Evolutionary conservation across 352 stramenopile genomes (phyloP).

Genomic region (Phytophthora hibernalis): DNA sequence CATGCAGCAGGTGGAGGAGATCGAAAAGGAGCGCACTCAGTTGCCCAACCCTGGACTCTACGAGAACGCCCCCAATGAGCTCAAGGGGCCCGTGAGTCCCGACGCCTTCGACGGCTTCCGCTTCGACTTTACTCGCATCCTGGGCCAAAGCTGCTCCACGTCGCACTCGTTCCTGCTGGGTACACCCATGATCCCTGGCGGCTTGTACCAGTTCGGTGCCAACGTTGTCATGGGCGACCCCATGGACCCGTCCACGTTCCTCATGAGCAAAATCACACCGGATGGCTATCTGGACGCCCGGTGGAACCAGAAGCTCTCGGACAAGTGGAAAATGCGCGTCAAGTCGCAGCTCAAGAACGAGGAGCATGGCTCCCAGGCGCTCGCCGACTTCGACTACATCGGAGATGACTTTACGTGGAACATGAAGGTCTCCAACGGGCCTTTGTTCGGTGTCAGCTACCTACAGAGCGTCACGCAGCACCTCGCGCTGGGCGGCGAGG

Average conservation of each 20-base stretch:
- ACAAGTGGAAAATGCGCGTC: conserved; percentile 84
- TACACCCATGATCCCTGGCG: conserved; percentile 84
- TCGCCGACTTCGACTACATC: conserved; percentile 85
- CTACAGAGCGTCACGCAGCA: conserved; percentile 88
- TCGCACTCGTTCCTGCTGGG: conserved; percentile 87
- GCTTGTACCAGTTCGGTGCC: conserved; percentile 88
- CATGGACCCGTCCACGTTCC: conserved; percentile 83
- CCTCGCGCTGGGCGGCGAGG: conserved; percentile 80
- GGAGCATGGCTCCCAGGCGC: conserved; percentile 78
- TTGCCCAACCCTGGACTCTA: conserved; percentile 86
- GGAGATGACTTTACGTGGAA: conserved; percentile 90
- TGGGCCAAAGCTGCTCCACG: conserved; percentile 83
- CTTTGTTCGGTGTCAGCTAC: conserved; percentile 86
- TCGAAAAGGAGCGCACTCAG: conserved; percentile 74
- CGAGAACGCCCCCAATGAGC: conserved; percentile 86
- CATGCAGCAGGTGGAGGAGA: conserved; percentile 85
- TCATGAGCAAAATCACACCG: conserved; percentile 88
- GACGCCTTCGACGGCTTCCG: conserved; percentile 89
- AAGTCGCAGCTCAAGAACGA: conserved; percentile 88
- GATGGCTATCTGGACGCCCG: conserved; percentile 86
- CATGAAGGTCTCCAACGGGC: conserved; percentile 91
- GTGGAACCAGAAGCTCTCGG: conserved; percentile 83
- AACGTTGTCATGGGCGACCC: conserved; percentile 81
- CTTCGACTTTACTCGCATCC: conserved; percentile 87
- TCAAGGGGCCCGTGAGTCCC: conserved; percentile 80